Base-by-base conservation (phyloP, 1,284 basidiomycete species). In the Jaminaea rosea region DNA sequence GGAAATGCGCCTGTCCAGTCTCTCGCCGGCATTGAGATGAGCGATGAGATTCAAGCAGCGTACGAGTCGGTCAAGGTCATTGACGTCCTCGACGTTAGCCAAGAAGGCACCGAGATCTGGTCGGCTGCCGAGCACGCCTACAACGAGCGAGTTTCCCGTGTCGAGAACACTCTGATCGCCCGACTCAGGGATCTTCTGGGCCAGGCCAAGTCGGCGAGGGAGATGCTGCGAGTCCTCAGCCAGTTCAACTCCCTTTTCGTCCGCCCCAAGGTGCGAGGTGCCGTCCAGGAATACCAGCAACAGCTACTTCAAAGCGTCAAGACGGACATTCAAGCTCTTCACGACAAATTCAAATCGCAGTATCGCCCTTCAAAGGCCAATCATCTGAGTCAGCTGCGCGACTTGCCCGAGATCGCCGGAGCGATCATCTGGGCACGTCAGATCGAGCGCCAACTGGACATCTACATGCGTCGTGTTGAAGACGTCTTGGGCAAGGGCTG, bases 381-480 rank as follows among this genome's bases (percentile, higher is more conserved):
- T 74, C 89, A 96, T 76, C 94, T 97, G 89, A 88, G 90, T 0
- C 90, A 96, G 75, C 87, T 98, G 81, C 88, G 93, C 23, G 93
- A 98, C 74, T 80, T 98, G 10, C 92, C 93, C 2, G 90, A 92
- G 19, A 94, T 99, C 50, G 89, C 93, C 2, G 90, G 92, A 26
- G 88, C 94, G 13, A 94, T 98, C 75, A 88, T 96, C 67, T 99
- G 94, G 93, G 93, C 93, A 0, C 83, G 87, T 8, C 93, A 98
- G 78, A 98, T 99, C 62, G 93, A 97, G 71, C 84, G 91, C 6
- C 94, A 99, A 75, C 82, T 99, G 11, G 80, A 87, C 60, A 85
- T 88, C 2, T 97, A 97, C 78, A 97, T 98, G 91, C 94, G 92
- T 75, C 87, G 92, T n/a, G 93, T 98, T 48, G 92, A 97, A 73